These are phyloP conservation scores for Periglandula ipomoeae DNA, from an alignment of 2,329 filamentous ascomycete species.

Conservation along the genomic window DNA sequence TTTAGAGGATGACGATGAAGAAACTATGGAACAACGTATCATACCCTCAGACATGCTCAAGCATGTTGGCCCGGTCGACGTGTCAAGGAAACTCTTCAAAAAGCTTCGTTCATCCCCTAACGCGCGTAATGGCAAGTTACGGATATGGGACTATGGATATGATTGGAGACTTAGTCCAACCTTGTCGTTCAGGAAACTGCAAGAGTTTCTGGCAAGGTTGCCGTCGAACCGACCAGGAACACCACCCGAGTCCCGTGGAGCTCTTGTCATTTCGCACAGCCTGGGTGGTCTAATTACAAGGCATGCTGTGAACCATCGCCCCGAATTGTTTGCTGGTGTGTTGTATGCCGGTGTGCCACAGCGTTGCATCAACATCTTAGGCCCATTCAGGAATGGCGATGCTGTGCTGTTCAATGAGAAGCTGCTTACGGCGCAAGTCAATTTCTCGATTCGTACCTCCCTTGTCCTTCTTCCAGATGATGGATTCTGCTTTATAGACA, in stretches of 20 bases:
- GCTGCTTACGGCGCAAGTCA: constrained; percentile 84
- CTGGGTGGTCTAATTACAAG: constrained; percentile 81
- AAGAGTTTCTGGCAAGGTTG: constrained; percentile 61
- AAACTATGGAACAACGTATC: constrained; percentile 72
- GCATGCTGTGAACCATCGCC: constrained; percentile 76
- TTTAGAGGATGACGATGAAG: constrained; percentile 71
- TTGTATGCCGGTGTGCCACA: constrained; percentile 79
- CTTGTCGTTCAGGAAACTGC: constrained; percentile 62
- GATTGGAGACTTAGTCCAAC: constrained; percentile 87
- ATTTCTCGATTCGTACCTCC: constrained; percentile 82
- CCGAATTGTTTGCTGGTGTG: constrained; percentile 78
- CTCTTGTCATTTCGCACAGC: constrained; percentile 76
- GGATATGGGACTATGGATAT: constrained; percentile 86
- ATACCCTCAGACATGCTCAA: constrained; percentile 83
- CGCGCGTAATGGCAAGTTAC: constrained; percentile 57
- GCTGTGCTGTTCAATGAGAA: constrained; percentile 83
- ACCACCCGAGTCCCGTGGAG: constrained; percentile 51
- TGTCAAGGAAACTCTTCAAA: constrained; percentile 73
- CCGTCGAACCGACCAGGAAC: constrained; percentile 60
- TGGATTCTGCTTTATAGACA: constrained; percentile 81
- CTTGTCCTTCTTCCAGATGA: constrained; percentile 80
- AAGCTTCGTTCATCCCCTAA: constrained; percentile 68
- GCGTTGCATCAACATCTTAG: constrained; percentile 83
- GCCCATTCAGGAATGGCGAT: constrained; percentile 84
- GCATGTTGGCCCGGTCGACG: constrained; percentile 85